These are phyloP conservation scores for Globisporangium middletonii DNA, from an alignment of 352 stramenopile genomes.

Conservation along the genomic window DNA sequence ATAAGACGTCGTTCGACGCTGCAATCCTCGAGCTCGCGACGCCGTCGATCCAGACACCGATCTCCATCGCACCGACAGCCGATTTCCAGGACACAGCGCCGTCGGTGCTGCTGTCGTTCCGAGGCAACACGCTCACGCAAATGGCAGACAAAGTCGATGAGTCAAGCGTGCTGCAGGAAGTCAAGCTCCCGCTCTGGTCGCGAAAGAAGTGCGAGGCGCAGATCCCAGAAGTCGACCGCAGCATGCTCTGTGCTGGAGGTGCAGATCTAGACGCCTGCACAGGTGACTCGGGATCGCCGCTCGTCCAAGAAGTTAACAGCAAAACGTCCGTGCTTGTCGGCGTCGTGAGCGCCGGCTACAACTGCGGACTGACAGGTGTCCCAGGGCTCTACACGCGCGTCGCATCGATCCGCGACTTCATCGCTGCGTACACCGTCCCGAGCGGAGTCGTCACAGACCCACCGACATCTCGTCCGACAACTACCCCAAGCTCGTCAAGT, in stretches of 20 bases:
- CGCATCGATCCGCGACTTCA: constrained; percentile 13
- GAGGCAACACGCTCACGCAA: too few species aligned
- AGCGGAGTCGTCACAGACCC: too few species aligned
- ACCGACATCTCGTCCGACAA: too few species aligned
- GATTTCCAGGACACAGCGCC: constrained; percentile 3
- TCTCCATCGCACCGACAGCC: not conserved
- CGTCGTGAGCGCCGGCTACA: constrained; percentile 15
- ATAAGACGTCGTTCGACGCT: constrained; percentile 14
- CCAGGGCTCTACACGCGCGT: constrained; percentile 27
- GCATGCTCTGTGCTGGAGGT: constrained; percentile 15
- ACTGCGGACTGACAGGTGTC: constrained; percentile 20
- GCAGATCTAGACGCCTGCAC: constrained; percentile 11
- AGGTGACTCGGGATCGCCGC: constrained; percentile 15
- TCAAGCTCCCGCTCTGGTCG: constrained; percentile 2
- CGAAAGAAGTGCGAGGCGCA: constrained; percentile 4
- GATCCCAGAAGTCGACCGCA: constrained; percentile 6
- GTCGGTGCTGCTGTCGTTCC: too few species aligned
- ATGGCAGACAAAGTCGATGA: too few species aligned
- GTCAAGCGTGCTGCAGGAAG: not conserved
- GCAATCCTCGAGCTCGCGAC: constrained; percentile 15
- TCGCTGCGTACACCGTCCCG: too few species aligned
- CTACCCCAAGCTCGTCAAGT: too few species aligned
- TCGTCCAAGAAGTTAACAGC: not conserved
- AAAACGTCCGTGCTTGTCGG: not conserved
- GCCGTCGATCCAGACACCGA: constrained; percentile 5